Base-by-base conservation (phyloP, 1,139 yeast species). In the Meyerozyma athensensis region DNA sequence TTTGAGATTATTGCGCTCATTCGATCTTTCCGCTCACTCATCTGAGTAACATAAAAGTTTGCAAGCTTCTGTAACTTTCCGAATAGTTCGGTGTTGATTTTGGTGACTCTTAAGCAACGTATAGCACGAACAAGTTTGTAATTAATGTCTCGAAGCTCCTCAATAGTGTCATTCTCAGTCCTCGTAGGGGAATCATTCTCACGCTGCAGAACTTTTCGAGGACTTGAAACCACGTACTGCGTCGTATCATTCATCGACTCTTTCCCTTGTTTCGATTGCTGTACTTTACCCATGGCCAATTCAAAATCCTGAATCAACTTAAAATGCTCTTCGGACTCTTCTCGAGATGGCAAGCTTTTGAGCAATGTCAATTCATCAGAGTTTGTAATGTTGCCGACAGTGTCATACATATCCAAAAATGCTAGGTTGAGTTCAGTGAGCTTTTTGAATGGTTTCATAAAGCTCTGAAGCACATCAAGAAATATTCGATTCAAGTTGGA, bases 151-250 rank as follows among this genome's bases (percentile, higher is more conserved):
- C 70, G 47, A 12, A 68, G 52, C 12, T 50, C 41, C 23, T 49
- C 44, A 54, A 61, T 50, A n/a, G 49, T 39, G 7, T 47, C 46
- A 2, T 52, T 54, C 10, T 12, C 19, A 26, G 26, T 21, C 19
- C 23, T 35, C n/a, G 9, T 35, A 6, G 31, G 21, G n/a, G 36
- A 34, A 13, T 35, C 36, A 16, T 14, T 18, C 13, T 26, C 30
- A 18, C 24, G 23, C 23, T 30, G 26, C 21, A 42, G 50, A 9
- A 41, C 33, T 39, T 68, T 68, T 7, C 59, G 46, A 0, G 75
- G 74, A 47, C 73, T 67, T 0, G 74, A 66, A 18, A 66, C 47
- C 18, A 69, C 60, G 36, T 62, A 67, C 5, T 63, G 54, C 30
- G 44, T 39, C 17, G 54, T 44, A 28, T 57, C 58, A n/a, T 48